Evolutionary conservation across 2,329 filamentous ascomycete species (phyloP), one percentile per base, ranked within the genome.

Genomic region (Onygenales sp.): DNA sequence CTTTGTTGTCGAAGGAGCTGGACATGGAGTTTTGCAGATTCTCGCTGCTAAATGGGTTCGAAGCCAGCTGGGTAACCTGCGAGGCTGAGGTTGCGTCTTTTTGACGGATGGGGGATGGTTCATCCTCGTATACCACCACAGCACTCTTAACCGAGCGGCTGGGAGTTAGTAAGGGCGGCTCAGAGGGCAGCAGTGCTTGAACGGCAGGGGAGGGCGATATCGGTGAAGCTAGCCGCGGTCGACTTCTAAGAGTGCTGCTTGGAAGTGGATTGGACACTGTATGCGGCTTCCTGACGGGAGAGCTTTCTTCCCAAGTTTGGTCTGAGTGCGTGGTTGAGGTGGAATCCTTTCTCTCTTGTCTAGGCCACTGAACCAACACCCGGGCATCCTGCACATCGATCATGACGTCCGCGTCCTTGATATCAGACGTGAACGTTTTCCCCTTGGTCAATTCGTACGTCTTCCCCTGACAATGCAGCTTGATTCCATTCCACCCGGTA

Each of bases 401-500:
- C 83, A 98, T 94, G 68, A 98, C 90, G 64, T 95, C 90, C 14
- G 84, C 84, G 60, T 85, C 83, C 66, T 91, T 88, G 33, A 90
- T 91, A 71, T 95, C 89, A 54, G 90, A 95, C 46, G 85, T 86
- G 70, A 96, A 97, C 49, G 83, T 87, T 67, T 95, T 90, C 14
- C 87, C 89, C 74, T 95, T 96, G 59, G 77, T 79, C 63, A 98
- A 72, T 60, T 95, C 89, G 77, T 88, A 92, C 2, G 89, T 86
- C 60, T 85, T 84, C 54, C 89, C 89, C 71, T 92, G 86, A 75
- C 89, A 96, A 72, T 95, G 90, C 61, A 98, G 74, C 74, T 89
- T 95, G 60, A 93, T 78, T 13, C 93, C 93, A 69, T 98, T 98
- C 92, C 92, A 97, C 21, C 93, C 93, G 64, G 87, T 82, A 76